Base-by-base conservation (phyloP, 129 eudicot species). In the Kitagawia praeruptora region DNA sequence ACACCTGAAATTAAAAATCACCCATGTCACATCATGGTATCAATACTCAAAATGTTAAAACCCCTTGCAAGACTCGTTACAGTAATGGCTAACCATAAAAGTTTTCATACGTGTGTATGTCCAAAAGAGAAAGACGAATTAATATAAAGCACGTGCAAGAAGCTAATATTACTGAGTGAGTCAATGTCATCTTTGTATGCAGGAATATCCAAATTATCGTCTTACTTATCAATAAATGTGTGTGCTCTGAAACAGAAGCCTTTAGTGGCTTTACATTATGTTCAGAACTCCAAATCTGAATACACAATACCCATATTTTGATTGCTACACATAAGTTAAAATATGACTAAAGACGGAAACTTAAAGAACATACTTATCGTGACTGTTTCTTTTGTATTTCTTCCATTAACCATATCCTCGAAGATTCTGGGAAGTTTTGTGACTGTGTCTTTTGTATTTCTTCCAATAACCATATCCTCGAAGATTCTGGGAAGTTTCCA, bases 1-100 rank as follows among this genome's bases (percentile, higher is more conserved):
- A 95, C 75, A 95, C 92, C 99, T 95, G 87, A 81, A 85, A 63
- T 70, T 72, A 70, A 41, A 70, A 72, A 56, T 23, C 23, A 67
- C 23, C 61, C n/a, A 28, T 54, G 41, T 48, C 21, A 82, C 38
- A 77, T 70, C 21, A 70, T 70, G 39, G 19, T 37, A 3, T 4
- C 10, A 28, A 34, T 34, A 69, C 15, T 72, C 21, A 28, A 78
- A 78, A 72, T 49, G 67, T 19, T 28, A 34, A 18, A 39, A 74
- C n/a, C 34, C 37, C 66, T 54, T 13, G n/a, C 13, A 61, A 58
- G n/a, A 61, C 37, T n/a, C 69, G 3, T 61, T 25, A n/a, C 14
- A 8, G 16, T 61, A 10, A 61, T 27, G 1, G 15, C 69, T 61
- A 10, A 61, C 69, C 37, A 28, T 25, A 61, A 61, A 56, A 61